phyloP scores from a whole-genome alignment of 805 yeast genomes.

The Suhomyces canberraensis region DNA sequence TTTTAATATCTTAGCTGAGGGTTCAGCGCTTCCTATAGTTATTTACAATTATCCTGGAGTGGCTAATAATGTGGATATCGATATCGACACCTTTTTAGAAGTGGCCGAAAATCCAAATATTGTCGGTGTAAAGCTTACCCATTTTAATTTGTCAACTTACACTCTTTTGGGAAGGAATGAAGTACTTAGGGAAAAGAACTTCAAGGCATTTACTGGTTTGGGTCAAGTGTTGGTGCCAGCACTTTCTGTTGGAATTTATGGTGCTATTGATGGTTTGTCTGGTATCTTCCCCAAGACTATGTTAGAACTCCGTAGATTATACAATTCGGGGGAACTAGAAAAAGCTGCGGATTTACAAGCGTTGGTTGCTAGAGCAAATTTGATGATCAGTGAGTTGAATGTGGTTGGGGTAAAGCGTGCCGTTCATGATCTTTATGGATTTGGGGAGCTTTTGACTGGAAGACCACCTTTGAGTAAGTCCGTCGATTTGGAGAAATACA shows the following conservation, averaged over 20 bases:
- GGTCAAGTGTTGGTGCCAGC: slow-evolving; percentile 26
- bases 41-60: slow-evolving; percentile 38
- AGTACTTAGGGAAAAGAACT: slow-evolving; percentile 13
- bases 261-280: slow-evolving; percentile 25
- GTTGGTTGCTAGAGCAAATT: slow-evolving; percentile 20
- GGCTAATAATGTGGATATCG: slow-evolving; percentile 28
- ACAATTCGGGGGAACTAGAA: slow-evolving; percentile 11
- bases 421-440: slow-evolving; percentile 17
- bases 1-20: slow-evolving; percentile 27
- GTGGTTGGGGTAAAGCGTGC: slow-evolving; percentile 29
- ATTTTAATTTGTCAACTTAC: slow-evolving; percentile 20
- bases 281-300: slow-evolving; percentile 21
- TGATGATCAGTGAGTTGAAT: slow-evolving; percentile 26
- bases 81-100: slow-evolving; percentile 18
- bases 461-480: slow-evolving; percentile 28
- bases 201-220: slow-evolving; percentile 23
- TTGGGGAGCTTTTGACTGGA: slow-evolving; percentile 23
- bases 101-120: slow-evolving; percentile 32
- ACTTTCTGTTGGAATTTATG: slow-evolving; percentile 18
- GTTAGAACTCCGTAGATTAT: slow-evolving; percentile 15
- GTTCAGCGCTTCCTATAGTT: slow-evolving; percentile 31
- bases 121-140: slow-evolving; percentile 32
- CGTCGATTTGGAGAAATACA: slow-evolving; percentile 7
- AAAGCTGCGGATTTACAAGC: slow-evolving; percentile 21
- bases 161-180: slow-evolving; percentile 17